Evolutionary conservation across 164 flowering plant species (phyloP).

Genomic region (grape (Vitis vinifera)): ASM3070453v1 NC_081823.1:8417001-8417500

Average conservation of each 20-base stretch:
- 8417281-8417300: too few relatives aligned
- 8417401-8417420: not conserved
- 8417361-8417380: too few relatives aligned
- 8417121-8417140: conserved; percentile 82
- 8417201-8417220: not conserved
- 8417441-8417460: not conserved
- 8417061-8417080: conserved; percentile 36
- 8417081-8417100: conserved; percentile 32
- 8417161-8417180: not conserved
- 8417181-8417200: not conserved
- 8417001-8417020: too few relatives aligned
- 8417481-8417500: too few relatives aligned
- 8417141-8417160: conserved; percentile 83
- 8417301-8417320: too few relatives aligned
- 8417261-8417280: too few relatives aligned
- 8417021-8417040: not conserved
- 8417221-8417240: not conserved
- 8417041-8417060: conserved; percentile 41
- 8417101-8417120: conserved; percentile 37
- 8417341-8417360: too few relatives aligned
- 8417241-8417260: not conserved
- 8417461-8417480: too few relatives aligned
- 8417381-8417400: not conserved
- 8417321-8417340: too few relatives aligned
- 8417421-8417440: not conserved